Conservation (phyloP, 768 basidiomycete genomes). For the Leccinum sublutescens region DNA sequence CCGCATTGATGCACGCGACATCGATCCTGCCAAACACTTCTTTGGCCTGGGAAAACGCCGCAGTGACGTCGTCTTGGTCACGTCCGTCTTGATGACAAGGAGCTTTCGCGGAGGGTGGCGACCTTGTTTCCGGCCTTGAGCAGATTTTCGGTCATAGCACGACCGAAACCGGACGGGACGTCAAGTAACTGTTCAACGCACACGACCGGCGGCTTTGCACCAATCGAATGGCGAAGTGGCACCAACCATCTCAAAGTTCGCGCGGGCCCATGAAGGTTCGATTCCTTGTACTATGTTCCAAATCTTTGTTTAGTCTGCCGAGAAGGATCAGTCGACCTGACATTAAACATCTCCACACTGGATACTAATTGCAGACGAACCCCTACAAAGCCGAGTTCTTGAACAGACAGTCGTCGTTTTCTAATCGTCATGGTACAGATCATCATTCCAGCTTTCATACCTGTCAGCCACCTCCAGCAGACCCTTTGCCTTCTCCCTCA, state of each 20-base stretch:
- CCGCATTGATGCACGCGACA: slow-evolving; percentile 40
- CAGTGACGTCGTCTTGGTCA: slow-evolving; percentile 21
- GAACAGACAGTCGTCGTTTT: no score
- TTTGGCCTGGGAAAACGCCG: slow-evolving; percentile 29
- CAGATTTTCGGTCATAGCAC: slow-evolving; percentile 23
- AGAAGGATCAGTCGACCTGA: neutral
- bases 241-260: no score
- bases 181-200: slow-evolving; percentile 11
- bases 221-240: no score
- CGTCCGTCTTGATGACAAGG: slow-evolving; percentile 21
- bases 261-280: no score
- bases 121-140: slow-evolving; percentile 36
- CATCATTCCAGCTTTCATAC: slow-evolving; percentile 19
- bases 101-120: slow-evolving; percentile 43
- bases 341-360: neutral
- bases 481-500: slow-evolving; percentile 14
- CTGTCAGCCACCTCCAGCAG: slow-evolving; percentile 9
- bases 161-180: slow-evolving; percentile 38
- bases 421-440: slow-evolving; percentile 10
- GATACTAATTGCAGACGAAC: slow-evolving; percentile 14
- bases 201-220: neutral
- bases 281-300: no score
- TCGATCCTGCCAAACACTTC: slow-evolving; percentile 35
- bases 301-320: neutral
- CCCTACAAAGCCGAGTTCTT: slow-evolving; percentile 1